Conservation (phyloP, 2,329 filamentous ascomycete genomes). For the Coccinonectria pachysandricola region DNA sequence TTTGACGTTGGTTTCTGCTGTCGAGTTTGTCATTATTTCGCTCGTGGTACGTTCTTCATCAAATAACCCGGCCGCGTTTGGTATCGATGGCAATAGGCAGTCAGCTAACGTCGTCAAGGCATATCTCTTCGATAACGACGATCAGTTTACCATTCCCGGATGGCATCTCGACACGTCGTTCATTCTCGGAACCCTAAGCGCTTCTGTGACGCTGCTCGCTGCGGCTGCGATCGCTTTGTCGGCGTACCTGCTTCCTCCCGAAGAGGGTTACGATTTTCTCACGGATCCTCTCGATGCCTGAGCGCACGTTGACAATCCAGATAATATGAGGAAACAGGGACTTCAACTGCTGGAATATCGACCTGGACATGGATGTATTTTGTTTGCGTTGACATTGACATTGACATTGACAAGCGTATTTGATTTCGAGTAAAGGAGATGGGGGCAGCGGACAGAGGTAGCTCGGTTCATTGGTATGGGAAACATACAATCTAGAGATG, state of each 20-base stretch:
- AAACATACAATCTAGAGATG: too few species aligned
- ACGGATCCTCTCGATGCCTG: conserved; percentile 43
- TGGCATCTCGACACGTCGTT: conserved; percentile 76
- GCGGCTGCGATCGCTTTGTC: conserved; percentile 54
- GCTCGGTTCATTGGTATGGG: too few species aligned
- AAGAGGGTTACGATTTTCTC: conserved; percentile 75
- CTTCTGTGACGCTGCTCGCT: conserved; percentile 39
- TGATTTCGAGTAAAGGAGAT: too few species aligned
- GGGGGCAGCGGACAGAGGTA: too few species aligned
- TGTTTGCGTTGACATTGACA: too few species aligned
- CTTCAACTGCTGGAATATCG: too few species aligned
- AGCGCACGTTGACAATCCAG: too few species aligned
- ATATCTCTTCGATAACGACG: conserved; percentile 73
- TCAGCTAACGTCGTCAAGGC: conserved; percentile 40
- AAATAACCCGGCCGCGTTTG: too few species aligned
- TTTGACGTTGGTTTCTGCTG: conserved; percentile 52
- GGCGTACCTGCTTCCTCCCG: conserved; percentile 60
- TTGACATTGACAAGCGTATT: too few species aligned
- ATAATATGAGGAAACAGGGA: too few species aligned
- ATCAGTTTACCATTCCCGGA: conserved; percentile 67
- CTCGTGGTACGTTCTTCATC: conserved; percentile 80
- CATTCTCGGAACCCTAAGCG: conserved; percentile 55
- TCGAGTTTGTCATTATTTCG: conserved; percentile 67
- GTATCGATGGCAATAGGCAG: not conserved
- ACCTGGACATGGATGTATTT: too few species aligned